A percentile compares a stretch with the other conserved stretches of the same genome.
These are phyloP conservation scores for Sclerotinia trifoliorum DNA, from an alignment of 2,329 filamentous ascomycete genomes.

Conservation along the genomic window DNA sequence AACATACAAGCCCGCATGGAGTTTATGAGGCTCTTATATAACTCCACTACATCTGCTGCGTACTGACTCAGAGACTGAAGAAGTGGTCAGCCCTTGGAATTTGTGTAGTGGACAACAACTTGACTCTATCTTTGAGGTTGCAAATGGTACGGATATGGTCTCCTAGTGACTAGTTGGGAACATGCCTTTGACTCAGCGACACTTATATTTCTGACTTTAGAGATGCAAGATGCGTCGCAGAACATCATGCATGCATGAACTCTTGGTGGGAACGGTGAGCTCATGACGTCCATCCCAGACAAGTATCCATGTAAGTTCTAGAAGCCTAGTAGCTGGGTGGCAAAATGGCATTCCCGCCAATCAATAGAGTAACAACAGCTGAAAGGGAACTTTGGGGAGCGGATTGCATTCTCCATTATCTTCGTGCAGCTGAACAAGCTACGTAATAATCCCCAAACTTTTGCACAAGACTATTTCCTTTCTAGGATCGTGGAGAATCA, in stretches of 20 bases:
- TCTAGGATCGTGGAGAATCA: neutral
- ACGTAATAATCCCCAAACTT: too few species aligned
- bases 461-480: neutral
- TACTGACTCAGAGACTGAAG: neutral
- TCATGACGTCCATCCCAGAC: neutral
- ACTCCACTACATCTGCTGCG: neutral
- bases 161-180: neutral
- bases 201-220: neutral
- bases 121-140: neutral
- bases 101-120: neutral
- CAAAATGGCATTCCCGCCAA: neutral
- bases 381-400: neutral
- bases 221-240: conserved; percentile 1
- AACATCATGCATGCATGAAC: conserved; percentile 13
- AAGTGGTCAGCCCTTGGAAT: neutral
- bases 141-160: neutral
- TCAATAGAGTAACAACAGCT: neutral
- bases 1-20: neutral
- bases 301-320: neutral
- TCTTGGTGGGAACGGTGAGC: neutral
- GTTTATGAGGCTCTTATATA: neutral
- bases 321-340: conserved; percentile 1
- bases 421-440: neutral
- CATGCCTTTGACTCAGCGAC: neutral
- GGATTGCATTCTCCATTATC: neutral